Evolutionary conservation across 2,329 filamentous ascomycete species (phyloP), one percentile per base, ranked within the genome.

Genomic region (Proliferodiscus dingleyae): DNA sequence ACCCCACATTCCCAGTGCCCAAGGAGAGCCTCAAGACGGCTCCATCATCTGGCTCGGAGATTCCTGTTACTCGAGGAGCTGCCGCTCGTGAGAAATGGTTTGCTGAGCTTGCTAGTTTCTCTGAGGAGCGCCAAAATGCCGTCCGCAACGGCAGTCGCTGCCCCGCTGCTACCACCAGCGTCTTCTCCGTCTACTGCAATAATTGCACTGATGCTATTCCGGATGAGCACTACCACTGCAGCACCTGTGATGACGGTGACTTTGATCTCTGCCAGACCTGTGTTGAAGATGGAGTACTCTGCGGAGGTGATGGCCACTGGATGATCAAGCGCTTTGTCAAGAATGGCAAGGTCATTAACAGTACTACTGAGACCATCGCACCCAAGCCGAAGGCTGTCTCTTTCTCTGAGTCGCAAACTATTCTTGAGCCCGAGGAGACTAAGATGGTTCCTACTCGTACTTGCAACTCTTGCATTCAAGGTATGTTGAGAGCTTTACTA

Each of bases 101-200:
- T 41, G 52, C 61, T 13, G 60, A 63, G 26, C 50, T 61, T 23
- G 54, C 60, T 28, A 47, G 50, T 32, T 42, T 62, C 16, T 58
- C 56, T 18, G 53, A 52, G 21, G 61, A 61, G 30, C 60, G 56
- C 32, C 53, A 54, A 32, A 42, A 45, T 13, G 40, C 41, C 15
- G 38, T 52, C 29, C 43, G 48, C 32, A 47, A 29, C 23, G 43
- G 41, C 23, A 26, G 43, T 29, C 30, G 24, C n/a, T 45, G 43
- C 40, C 44, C 28, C 30, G 43, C 40, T 21, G 43, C 41, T 15
- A 44, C 49, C 30, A 34, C 41, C 34, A 52, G 52, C 44, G 70
- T 77, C 37, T 95, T 90, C 68, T 86, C 87, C 10, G 89, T 98
- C 36, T 95, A 87, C 73, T 98, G 93, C 78, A 97, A 98, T 71